Evolutionary conservation across 1,139 yeast species (phyloP), one percentile per base, ranked within the genome.

Genomic region (Hansenula lynferdii): DNA sequence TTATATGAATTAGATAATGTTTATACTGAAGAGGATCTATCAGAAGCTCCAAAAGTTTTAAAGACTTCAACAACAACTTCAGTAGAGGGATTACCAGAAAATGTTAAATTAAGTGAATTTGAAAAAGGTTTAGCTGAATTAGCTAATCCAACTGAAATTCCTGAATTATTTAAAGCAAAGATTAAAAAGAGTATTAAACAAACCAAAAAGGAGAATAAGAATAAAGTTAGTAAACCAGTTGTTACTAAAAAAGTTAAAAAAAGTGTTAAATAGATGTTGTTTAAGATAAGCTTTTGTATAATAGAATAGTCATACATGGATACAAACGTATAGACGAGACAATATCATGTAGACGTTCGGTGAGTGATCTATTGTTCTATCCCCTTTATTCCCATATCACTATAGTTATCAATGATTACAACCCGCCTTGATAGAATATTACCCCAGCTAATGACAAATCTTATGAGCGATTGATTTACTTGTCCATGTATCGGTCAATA

Each of bases 91-190:
- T 54, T 66, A 31, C 58, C 61, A 30, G 53, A 53, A 34, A 62
- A 62, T 33, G 65, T 67, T 40, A 69, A 67, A 46, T 66, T 80
- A 40, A 67, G 85, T 38, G 68, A 74, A 22, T 85, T 84, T 61
- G 95, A 86, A 54, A 73, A 72, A 56, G 86, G 87, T 35, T 75
- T 89, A 65, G 72, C 84, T 57, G 96, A 87, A 65, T 76, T 89
- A 60, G 84, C 84, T 40, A 81, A 80, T 48, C 89, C 84, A 45
- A 71, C 68, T 9, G 85, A 81, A 35, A 45, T 67, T 37, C 61
- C 61, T 29, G 50, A 61, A 31, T 49, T 67, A 32, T 62, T 68
- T 48, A 53, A 63, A 23, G 58, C 62, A 36, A 65, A 65, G 47
- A 56, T 65, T 43, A 53, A 57, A 36, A 54, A 58, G 38, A 58